These are phyloP conservation scores for Colletotrichum agaves DNA, from an alignment of 2,329 filamentous ascomycete species.

Conservation along the genomic window DNA sequence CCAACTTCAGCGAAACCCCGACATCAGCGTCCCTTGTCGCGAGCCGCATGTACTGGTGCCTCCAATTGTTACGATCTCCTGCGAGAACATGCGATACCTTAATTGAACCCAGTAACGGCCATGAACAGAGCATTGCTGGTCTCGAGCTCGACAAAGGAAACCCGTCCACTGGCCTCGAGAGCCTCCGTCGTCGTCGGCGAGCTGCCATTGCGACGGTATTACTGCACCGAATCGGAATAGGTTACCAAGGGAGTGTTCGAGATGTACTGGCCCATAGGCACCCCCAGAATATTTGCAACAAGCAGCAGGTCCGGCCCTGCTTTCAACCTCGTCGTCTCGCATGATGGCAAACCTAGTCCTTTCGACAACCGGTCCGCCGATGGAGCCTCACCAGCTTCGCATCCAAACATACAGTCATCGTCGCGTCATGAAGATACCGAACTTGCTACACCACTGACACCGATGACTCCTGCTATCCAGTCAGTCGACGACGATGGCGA, in stretches of 20 bases:
- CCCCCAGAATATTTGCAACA: constrained; percentile 84
- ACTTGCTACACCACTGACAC: constrained; percentile 55
- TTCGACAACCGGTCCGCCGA: constrained; percentile 44
- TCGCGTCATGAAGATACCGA: constrained; percentile 49
- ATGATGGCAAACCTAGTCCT: constrained; percentile 66
- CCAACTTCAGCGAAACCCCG: constrained; percentile 1
- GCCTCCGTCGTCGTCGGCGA: constrained; percentile 1
- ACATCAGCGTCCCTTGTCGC: background rate
- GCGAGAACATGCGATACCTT: constrained; percentile 11
- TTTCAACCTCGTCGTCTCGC: constrained; percentile 63
- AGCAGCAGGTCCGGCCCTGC: constrained; percentile 70
- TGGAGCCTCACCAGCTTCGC: constrained; percentile 42
- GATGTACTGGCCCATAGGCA: constrained; percentile 95
- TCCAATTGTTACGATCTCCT: background rate
- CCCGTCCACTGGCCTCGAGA: constrained; percentile 7
- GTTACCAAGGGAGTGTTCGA: constrained; percentile 43
- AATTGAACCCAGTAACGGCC: constrained; percentile 26
- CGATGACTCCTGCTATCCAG: constrained; percentile 66
- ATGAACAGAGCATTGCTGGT: constrained; percentile 29
- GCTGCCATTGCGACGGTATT: constrained; percentile 20
- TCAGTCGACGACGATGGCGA: constrained; percentile 66
- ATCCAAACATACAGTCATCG: constrained; percentile 40
- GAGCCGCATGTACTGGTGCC: background rate
- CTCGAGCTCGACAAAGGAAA: constrained; percentile 23
- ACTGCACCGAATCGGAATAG: background rate